Base-by-base conservation (phyloP, 169 alveolate species). In the Plasmodium falciparum region DNA sequence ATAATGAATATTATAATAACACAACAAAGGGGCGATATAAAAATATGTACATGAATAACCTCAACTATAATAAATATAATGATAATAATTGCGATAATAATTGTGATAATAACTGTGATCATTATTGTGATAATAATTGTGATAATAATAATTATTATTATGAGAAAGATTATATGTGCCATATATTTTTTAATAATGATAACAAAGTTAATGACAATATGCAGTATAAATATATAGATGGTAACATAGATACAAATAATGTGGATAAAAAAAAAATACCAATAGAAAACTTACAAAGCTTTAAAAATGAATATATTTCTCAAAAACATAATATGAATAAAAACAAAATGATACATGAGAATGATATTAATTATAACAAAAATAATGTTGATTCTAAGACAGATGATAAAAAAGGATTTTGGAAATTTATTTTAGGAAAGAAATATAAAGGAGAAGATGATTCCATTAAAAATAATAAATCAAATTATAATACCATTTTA, bases 381-480 rank as follows among this genome's bases (percentile, higher is more conserved):
- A 49, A 49, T 59, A 52, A 17, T 50, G 15, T 17, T 15, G 33
- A 43, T 7, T 11, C 24, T 15, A 62, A 39, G 47, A 39, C 47
- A 39, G 11, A 7, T 39, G 11, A 39, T n/a, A 59, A 7, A 39
- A 83, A 70, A 13, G 47, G 67, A 3, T 83, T 83, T 73, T 83
- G 91, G 91, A 83, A 69, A 47, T 83, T 83, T 33, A 69, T 83
- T 39, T 59, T 69, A 26, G 63, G 83, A 0, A 67, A 83, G 29
- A 11, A 52, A 20, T 69, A 69, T 56, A 67, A 83, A 49, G 76
- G 50, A 20, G 13, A 52, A n/a, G 9, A 13, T 0, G 0, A n/a
- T 12, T 56, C 22, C 9, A 43, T 56, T 8, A 43, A 69, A 1
- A 45, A 15, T 15, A 58, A 50, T 11, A 43, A 67, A 5, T n/a